Percentiles rank a stretch among this genome's conserved stretches.
phyloP scores from a whole-genome alignment of 208 protist genomes.

The Leishmania braziliensis region DNA sequence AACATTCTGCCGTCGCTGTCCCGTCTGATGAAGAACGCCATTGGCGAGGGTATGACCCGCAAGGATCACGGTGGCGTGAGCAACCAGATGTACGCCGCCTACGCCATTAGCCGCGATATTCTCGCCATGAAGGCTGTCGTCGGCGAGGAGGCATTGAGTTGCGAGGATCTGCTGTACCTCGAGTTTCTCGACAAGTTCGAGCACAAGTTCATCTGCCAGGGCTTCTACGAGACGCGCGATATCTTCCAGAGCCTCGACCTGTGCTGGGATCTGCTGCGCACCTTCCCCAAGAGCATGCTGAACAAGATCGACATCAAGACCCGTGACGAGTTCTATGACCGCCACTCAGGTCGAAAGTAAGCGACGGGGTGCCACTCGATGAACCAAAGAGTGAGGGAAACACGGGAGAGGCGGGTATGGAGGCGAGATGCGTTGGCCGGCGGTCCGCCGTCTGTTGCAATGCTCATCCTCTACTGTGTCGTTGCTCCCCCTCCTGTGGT shows the following conservation, averaged over 20 bases:
- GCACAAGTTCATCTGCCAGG: conserved; percentile 98
- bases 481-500: background rate
- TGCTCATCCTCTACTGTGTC: background rate
- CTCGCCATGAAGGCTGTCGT: conserved; percentile 99
- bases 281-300: conserved; percentile 98
- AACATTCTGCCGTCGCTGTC: conserved; percentile 99
- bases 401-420: background rate
- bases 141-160: conserved; percentile 99
- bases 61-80: conserved; percentile 99
- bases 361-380: background rate
- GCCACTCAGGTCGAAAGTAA: conserved; percentile 53
- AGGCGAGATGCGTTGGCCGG: background rate
- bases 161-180: conserved; percentile 98
- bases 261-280: conserved; percentile 98
- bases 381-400: background rate
- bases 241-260: conserved; percentile 99
- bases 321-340: conserved; percentile 94
- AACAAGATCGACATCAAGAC: conserved; percentile 98
- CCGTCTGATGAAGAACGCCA: conserved; percentile 99
- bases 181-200: conserved; percentile 99
- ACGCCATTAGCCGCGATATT: conserved; percentile 99
- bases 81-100: conserved; percentile 99
- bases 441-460: background rate
- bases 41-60: conserved; percentile 99
- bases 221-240: conserved; percentile 96